These are phyloP conservation scores for Fusarium subglutinans DNA, from an alignment of 2,329 filamentous ascomycete species.

Conservation along the genomic window DNA sequence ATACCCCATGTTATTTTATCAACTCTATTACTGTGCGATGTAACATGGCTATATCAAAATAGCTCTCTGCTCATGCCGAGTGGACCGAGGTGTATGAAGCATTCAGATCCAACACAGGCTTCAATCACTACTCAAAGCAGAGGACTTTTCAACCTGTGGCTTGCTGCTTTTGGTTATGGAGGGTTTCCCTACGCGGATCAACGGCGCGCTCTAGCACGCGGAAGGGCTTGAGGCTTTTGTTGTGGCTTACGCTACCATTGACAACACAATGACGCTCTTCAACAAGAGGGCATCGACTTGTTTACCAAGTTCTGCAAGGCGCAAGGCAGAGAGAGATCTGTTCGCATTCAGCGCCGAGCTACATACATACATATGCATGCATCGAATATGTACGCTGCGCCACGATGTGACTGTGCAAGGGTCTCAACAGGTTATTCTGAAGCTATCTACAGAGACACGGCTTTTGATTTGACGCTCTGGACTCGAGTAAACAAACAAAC, in stretches of 20 bases:
- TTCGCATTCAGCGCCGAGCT: conserved; percentile 1
- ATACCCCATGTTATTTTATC: conserved; percentile 4
- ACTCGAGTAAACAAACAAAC: conserved; percentile 34
- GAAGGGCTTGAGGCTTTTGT: conserved; percentile 11
- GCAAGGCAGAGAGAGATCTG: conserved; percentile 22
- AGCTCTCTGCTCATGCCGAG: conserved; percentile 1
- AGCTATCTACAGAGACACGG: not conserved
- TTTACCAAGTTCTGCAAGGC: conserved; percentile 13
- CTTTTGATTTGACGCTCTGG: conserved; percentile 11
- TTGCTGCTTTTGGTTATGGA: conserved; percentile 19
- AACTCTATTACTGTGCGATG: conserved; percentile 30
- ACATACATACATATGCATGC: not conserved
- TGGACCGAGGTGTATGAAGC: not conserved
- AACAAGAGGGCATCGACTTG: not conserved
- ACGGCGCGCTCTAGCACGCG: conserved; percentile 31
- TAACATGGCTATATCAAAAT: conserved; percentile 21
- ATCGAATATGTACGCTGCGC: conserved; percentile 24
- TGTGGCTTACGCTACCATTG: conserved; percentile 17
- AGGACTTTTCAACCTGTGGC: not conserved
- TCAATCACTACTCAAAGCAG: not conserved
- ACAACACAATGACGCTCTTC: conserved; percentile 21
- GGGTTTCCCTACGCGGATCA: conserved; percentile 2
- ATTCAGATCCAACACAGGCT: not conserved
- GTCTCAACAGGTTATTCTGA: conserved; percentile 21
- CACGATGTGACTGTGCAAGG: conserved; percentile 27